These are phyloP conservation scores for Coccinonectria pachysandricola DNA, from an alignment of 2,329 filamentous ascomycete species.

Conservation along the genomic window DNA sequence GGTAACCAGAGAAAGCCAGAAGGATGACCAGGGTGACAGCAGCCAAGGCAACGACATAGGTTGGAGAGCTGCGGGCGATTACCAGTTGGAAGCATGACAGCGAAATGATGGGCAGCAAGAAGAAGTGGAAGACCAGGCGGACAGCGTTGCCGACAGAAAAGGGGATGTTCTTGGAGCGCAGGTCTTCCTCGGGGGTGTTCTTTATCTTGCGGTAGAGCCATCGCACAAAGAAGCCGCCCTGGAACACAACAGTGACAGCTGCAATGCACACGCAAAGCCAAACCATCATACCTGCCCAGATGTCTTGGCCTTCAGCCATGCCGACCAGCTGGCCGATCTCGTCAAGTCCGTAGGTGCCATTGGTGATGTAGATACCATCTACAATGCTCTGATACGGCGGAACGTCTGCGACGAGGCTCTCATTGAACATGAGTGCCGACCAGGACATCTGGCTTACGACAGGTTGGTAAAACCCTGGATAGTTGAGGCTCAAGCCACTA, in stretches of 20 bases:
- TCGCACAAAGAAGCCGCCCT: constrained; percentile 65
- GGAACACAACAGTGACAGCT: constrained; percentile 56
- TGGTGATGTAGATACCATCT: constrained; percentile 80
- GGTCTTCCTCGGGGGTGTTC: constrained; percentile 69
- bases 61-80: constrained; percentile 55
- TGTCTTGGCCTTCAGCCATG: constrained; percentile 62
- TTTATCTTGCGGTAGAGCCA: constrained; percentile 66
- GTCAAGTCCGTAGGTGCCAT: constrained; percentile 71
- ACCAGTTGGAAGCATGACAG: constrained; percentile 89
- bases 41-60: constrained; percentile 63
- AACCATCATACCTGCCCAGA: constrained; percentile 91
- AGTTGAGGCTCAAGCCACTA: constrained; percentile 75
- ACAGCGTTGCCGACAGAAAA: constrained; percentile 73
- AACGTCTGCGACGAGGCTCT: constrained; percentile 68
- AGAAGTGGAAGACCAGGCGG: constrained; percentile 85
- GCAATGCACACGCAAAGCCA: constrained; percentile 75
- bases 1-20: constrained; percentile 64
- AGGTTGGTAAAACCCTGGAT: constrained; percentile 91
- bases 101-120: constrained; percentile 76
- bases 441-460: constrained; percentile 79
- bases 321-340: constrained; percentile 72
- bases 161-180: constrained; percentile 83
- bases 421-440: constrained; percentile 87
- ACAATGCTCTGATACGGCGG: constrained; percentile 55
- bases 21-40: constrained; percentile 64